Evolutionary conservation across 495 filamentous ascomycete species (phyloP), one percentile per base, ranked within the genome.

Genomic region (Neurospora sp.): DNA sequence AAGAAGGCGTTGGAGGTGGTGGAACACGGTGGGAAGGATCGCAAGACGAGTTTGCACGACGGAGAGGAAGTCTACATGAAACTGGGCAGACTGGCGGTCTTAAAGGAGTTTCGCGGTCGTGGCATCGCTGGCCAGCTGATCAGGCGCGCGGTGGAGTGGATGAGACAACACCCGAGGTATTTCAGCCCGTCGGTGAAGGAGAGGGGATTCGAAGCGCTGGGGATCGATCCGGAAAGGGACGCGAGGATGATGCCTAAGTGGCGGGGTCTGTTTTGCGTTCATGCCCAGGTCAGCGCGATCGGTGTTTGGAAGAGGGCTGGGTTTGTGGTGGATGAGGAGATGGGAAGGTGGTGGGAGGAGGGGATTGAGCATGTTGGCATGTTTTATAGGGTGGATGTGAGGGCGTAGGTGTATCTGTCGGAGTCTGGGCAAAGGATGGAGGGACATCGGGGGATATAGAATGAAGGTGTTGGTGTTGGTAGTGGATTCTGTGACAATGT

Each of bases 351-450:
- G 93, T 82, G 84, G 45, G 94, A 97, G 83, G 93, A 96, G 75
- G 93, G 92, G 28, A 93, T 97, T 75, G 85, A 87, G 76, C 94
- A 97, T 86, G 87, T 94, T 38, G 93, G 91, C 17, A 95, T 97
- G 93, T 95, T 85, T 71, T 72, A 75, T 59, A 79, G 86, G 19
- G 70, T 86, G 5, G 73, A 76, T 2, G 70, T 81, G 34, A 74
- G 76, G 45, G 21, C 69, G 5, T 40, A 75, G 54, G 28, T 8
- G 28, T 34, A 31, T 28, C 11, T 62, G 21, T 5, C 0, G 11
- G 5, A 59, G 48, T 34, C 6, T 19, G 15, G 15, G 7, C 6
- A 19, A 15, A 34, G 28, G 28, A 10, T 24, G 24, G 24, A 62
- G 24, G 11, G 10, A 15, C 2, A 62, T 28, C 2, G 5, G 5